phyloP scores from a whole-genome alignment of 768 basidiomycete species.

The Rhodotorula babjevae region DNA sequence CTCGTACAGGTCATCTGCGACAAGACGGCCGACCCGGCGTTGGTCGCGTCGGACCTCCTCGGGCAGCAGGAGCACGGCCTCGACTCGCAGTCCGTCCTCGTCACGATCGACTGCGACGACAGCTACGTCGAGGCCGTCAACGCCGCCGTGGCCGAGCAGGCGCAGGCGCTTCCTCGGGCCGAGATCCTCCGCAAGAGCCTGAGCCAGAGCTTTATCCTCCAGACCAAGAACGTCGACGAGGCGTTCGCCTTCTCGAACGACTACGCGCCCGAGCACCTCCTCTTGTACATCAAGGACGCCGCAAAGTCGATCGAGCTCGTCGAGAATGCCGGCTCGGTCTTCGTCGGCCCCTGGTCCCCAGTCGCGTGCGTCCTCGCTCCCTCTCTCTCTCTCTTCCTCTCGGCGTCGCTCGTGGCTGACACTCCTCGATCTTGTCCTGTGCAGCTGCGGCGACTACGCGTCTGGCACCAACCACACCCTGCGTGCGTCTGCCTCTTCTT shows the following conservation, averaged over 20 bases:
- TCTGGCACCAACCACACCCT: constrained; percentile 98
- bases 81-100: constrained; percentile 95
- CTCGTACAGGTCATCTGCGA: constrained; percentile 80
- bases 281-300: constrained; percentile 77
- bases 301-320: constrained; percentile 61
- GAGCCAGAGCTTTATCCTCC: constrained; percentile 82
- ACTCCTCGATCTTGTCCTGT: neutral
- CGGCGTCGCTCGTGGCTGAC: neutral
- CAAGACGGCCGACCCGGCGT: constrained; percentile 72
- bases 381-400: neutral
- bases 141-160: constrained; percentile 76
- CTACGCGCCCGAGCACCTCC: constrained; percentile 96
- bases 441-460: constrained; percentile 94
- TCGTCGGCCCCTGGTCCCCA: constrained; percentile 89
- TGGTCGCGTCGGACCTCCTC: constrained; percentile 92
- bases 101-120: constrained; percentile 65
- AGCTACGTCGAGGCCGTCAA: constrained; percentile 52
- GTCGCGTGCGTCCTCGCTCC: constrained; percentile 63
- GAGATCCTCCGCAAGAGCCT: constrained; percentile 87
- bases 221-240: constrained; percentile 61
- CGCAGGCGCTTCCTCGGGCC: constrained; percentile 75
- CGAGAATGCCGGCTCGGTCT: constrained; percentile 92
- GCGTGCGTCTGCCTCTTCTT: constrained; percentile 60
- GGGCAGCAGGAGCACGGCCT: constrained; percentile 98
- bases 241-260: constrained; percentile 89